phyloP scores from a whole-genome alignment of 2,329 filamentous ascomycete genomes.

The Phaeophleospora eucalypticola region DNA sequence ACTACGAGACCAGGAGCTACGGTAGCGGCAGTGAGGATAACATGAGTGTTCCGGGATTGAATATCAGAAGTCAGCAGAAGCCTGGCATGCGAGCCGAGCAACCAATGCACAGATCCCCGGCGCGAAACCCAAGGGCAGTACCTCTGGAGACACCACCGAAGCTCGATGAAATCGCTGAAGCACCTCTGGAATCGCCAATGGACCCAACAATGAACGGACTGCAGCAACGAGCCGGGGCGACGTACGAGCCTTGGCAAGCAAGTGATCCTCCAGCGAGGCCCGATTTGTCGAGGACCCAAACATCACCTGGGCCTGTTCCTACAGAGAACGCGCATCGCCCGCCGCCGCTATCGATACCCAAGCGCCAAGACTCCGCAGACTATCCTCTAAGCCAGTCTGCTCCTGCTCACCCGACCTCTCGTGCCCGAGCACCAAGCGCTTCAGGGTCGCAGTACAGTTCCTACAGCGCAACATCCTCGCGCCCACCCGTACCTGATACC shows the following conservation, averaged over 20 bases:
- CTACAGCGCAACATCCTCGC: slow-evolving; percentile 3
- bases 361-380: neutral
- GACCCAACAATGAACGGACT: slow-evolving; percentile 26
- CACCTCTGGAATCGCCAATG: slow-evolving; percentile 32
- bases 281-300: slow-evolving; percentile 2
- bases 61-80: slow-evolving; percentile 22
- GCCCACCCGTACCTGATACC: slow-evolving; percentile 11
- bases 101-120: slow-evolving; percentile 20
- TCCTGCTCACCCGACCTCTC: slow-evolving; percentile 6
- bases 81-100: slow-evolving; percentile 26
- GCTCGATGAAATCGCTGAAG: neutral
- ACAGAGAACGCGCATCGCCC: neutral
- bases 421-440: slow-evolving; percentile 13
- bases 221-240: slow-evolving; percentile 6
- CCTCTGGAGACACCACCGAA: slow-evolving; percentile 10
- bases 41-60: slow-evolving; percentile 23
- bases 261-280: slow-evolving; percentile 1
- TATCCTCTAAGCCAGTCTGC: slow-evolving; percentile 2
- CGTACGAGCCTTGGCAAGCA: slow-evolving; percentile 18
- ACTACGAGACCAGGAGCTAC: neutral
- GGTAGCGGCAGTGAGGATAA: slow-evolving; percentile 14
- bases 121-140: slow-evolving; percentile 18
- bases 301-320: slow-evolving; percentile 5
- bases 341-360: slow-evolving; percentile 7
- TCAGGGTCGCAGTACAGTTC: slow-evolving; percentile 6